phyloP scores from a whole-genome alignment of 106 monocot species.

The Xerophyta viscosa region DNA sequence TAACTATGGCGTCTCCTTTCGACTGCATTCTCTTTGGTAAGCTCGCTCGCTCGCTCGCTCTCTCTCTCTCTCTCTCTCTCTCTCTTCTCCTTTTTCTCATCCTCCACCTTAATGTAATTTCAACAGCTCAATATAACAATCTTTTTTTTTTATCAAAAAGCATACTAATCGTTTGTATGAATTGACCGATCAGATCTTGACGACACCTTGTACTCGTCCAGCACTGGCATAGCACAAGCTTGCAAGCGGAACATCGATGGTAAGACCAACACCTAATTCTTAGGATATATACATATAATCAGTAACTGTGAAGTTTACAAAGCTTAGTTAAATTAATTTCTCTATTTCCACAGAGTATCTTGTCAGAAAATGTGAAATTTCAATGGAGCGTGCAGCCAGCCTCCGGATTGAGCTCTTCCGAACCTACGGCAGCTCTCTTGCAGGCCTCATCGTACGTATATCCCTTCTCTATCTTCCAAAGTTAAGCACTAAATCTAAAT shows the following conservation, averaged over 20 bases:
- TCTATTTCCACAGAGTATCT: slow-evolving; percentile 35
- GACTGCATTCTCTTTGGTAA: slow-evolving; percentile 85
- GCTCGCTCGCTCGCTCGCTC: neutral
- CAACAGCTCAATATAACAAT: too few species aligned
- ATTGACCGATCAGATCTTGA: slow-evolving; percentile 54
- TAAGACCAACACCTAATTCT: too few species aligned
- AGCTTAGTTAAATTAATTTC: neutral
- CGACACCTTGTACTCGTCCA: slow-evolving; percentile 69
- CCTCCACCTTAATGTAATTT: too few species aligned
- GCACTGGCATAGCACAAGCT: slow-evolving; percentile 39
- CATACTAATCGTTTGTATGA: too few species aligned
- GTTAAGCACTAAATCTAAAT: too few species aligned
- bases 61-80: neutral
- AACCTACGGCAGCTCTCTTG: slow-evolving; percentile 66
- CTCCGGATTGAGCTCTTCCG: slow-evolving; percentile 76
- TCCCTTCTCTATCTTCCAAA: neutral
- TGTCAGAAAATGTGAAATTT: slow-evolving; percentile 27
- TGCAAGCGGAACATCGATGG: slow-evolving; percentile 77
- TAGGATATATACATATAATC: too few species aligned
- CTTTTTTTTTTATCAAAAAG: too few species aligned
- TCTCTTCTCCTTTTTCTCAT: neutral
- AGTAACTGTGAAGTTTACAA: neutral
- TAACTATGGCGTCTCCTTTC: slow-evolving; percentile 29
- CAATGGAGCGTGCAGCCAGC: slow-evolving; percentile 30
- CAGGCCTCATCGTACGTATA: slow-evolving; percentile 46